These are phyloP conservation scores for Gossypium lobatum DNA, from an alignment of 441 rosid genomes.

Conservation along the genomic window DNA sequence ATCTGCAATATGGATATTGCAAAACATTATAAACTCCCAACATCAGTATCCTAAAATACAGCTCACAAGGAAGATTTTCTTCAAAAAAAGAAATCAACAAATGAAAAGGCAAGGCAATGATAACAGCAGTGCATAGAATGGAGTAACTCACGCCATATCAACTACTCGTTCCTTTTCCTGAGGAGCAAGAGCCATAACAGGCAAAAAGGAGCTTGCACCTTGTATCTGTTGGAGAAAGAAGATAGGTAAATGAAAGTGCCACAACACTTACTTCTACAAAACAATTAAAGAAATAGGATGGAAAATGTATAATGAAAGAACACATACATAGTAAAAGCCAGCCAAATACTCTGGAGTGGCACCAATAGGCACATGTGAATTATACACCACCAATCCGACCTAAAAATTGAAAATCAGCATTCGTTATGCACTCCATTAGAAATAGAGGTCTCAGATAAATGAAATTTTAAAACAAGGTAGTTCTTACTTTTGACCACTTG, in stretches of 20 bases:
- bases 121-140: slow-evolving; percentile 1
- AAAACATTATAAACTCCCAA: not conserved
- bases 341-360: slow-evolving; percentile 98
- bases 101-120: not conserved
- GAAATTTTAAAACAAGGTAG: slow-evolving; percentile 6
- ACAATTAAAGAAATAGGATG: not conserved
- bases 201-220: slow-evolving; percentile 94
- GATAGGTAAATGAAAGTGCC: not conserved
- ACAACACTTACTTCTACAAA: not conserved
- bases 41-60: not conserved
- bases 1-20: not conserved
- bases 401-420: slow-evolving; percentile 20
- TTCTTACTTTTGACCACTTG: slow-evolving; percentile 92
- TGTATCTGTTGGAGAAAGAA: slow-evolving; percentile 51
- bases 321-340: slow-evolving; percentile 71
- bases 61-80: not conserved
- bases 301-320: slow-evolving; percentile 8
- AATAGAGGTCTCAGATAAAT: not conserved
- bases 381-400: slow-evolving; percentile 91
- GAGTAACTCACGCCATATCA: slow-evolving; percentile 86
- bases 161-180: slow-evolving; percentile 83
- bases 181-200: slow-evolving; percentile 99
- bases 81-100: not conserved
- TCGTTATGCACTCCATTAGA: slow-evolving; percentile 10
- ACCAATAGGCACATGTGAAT: slow-evolving; percentile 94